Conservation (phyloP, 305 asterid species). For the Solanum hybrid region DNA sequence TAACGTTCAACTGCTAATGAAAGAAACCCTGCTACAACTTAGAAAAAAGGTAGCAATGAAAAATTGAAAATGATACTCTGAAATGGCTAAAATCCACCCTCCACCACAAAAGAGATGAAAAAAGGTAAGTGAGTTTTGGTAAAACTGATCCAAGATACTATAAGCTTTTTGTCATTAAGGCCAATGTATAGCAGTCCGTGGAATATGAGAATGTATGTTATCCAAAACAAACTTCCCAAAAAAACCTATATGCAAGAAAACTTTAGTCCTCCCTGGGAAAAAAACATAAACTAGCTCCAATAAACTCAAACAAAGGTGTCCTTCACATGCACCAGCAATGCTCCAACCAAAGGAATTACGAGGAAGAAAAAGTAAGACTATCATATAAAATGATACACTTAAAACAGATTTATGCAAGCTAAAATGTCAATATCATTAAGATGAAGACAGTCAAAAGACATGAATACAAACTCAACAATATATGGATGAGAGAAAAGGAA, state of each 20-base stretch:
- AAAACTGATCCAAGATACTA: neutral
- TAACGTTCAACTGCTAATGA: neutral
- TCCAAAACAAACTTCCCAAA: conserved; percentile 1
- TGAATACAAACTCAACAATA: neutral
- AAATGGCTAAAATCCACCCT: neutral
- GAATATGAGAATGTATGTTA: neutral
- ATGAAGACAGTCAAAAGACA: neutral
- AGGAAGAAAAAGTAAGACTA: neutral
- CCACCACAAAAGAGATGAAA: neutral
- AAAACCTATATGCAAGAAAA: neutral
- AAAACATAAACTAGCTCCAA: neutral
- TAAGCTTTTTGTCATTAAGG: neutral
- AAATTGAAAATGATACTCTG: neutral
- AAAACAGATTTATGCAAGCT: neutral
- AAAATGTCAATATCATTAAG: neutral
- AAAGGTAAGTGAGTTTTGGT: neutral
- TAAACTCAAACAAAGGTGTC: neutral
- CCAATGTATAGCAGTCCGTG: neutral
- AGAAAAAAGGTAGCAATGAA: neutral
- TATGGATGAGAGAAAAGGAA: neutral
- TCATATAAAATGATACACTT: neutral
- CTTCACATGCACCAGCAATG: neutral
- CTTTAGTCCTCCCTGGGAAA: too few species aligned
- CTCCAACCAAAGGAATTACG: neutral
- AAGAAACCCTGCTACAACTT: neutral